A percentile compares a stretch with the other conserved stretches of the same genome.
These are phyloP conservation scores for Euphorbia neoarborescens DNA, from an alignment of 441 rosid species.

Conservation along the genomic window DNA sequence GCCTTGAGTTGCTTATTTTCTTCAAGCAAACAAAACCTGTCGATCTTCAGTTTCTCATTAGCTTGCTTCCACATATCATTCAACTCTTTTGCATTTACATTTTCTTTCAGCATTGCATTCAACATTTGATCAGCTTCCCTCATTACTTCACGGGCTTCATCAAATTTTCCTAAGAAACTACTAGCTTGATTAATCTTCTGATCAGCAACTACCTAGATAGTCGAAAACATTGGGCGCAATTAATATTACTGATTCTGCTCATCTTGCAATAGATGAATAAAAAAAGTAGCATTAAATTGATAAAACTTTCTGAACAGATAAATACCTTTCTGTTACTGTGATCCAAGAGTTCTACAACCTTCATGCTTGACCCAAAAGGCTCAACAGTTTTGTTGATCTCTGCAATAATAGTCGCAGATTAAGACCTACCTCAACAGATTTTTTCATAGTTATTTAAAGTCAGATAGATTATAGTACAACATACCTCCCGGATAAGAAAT, in stretches of 20 bases:
- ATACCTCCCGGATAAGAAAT: conserved; percentile 37
- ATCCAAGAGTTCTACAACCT: conserved; percentile 29
- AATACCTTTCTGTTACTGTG: conserved; percentile 30
- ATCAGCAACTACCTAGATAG: conserved; percentile 31
- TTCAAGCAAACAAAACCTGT: conserved; percentile 42
- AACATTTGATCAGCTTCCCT: conserved; percentile 69
- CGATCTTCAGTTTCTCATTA: conserved; percentile 46
- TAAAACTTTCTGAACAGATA: not conserved
- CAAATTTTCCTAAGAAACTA: conserved; percentile 56
- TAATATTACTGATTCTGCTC: conserved; percentile 18
- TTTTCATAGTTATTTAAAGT: conserved; percentile 15
- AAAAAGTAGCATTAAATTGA: not conserved
- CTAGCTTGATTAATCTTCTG: conserved; percentile 36
- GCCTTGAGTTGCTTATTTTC: conserved; percentile 57
- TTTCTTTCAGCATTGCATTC: conserved; percentile 57
- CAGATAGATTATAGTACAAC: conserved; percentile 22
- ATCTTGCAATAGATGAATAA: not conserved
- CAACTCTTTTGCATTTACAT: conserved; percentile 46
- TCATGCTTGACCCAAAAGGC: conserved; percentile 29
- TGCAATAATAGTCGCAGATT: conserved; percentile 31
- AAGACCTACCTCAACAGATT: conserved; percentile 16
- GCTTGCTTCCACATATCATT: conserved; percentile 53
- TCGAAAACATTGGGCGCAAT: conserved; percentile 25
- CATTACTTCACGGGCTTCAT: conserved; percentile 63
- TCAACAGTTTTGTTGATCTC: conserved; percentile 29